Percentiles rank a stretch among this genome's conserved stretches.
Evolutionary conservation across 352 stramenopile genomes (phyloP).

Genomic region (Globisporangium lucens): DNA sequence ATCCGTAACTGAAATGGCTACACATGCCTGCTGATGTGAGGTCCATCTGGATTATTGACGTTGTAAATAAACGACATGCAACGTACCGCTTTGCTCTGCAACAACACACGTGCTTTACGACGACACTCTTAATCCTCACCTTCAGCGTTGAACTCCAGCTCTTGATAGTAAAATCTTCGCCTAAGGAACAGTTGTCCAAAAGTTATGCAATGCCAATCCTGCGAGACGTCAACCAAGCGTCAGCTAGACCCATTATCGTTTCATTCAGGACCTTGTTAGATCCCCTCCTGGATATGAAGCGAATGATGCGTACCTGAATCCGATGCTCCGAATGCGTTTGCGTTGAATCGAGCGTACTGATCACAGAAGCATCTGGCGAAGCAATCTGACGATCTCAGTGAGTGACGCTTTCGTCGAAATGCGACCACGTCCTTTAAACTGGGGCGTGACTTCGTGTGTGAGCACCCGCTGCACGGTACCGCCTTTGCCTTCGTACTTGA

Average conservation of each 20-base stretch:
- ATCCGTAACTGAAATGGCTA: neutral
- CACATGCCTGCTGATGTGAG: neutral
- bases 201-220: neutral
- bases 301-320: no score
- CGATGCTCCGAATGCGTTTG: no score
- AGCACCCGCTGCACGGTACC: neutral
- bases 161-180: neutral
- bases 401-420: neutral
- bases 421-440: neutral
- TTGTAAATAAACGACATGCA: neutral
- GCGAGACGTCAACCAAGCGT: neutral
- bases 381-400: conserved; percentile 3
- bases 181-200: neutral
- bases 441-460: neutral
- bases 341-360: no score
- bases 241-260: no score
- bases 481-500: neutral
- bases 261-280: no score
- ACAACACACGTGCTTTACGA: neutral
- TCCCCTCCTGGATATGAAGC: no score
- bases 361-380: neutral
- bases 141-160: neutral
- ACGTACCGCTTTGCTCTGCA: neutral
- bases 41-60: neutral
- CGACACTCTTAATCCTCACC: neutral